Conservation (phyloP, 2,329 filamentous ascomycete genomes). For the Aspergillaceae sp. region DNA sequence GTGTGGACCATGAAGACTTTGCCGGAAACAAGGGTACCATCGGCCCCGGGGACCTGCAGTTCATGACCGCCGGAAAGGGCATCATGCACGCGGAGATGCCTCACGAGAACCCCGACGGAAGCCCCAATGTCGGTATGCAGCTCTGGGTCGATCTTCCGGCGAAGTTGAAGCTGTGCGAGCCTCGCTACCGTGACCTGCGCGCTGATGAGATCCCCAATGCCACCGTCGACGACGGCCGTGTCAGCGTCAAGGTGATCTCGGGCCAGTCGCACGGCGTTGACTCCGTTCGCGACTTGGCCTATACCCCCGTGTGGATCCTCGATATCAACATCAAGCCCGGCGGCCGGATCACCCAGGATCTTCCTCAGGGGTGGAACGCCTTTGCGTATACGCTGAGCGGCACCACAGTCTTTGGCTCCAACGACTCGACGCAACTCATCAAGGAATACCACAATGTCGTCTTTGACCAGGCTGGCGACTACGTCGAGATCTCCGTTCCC, state of each 20-base stretch:
- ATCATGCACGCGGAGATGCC: slow-evolving; percentile 98
- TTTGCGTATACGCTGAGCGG: slow-evolving; percentile 84
- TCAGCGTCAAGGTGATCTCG: slow-evolving; percentile 81
- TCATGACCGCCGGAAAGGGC: slow-evolving; percentile 90
- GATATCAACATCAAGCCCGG: slow-evolving; percentile 76
- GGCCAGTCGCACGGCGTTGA: slow-evolving; percentile 78
- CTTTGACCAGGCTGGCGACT: slow-evolving; percentile 71
- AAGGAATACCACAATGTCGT: slow-evolving; percentile 77
- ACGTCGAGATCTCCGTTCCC: slow-evolving; percentile 61
- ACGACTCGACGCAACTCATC: slow-evolving; percentile 18
- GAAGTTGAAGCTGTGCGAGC: slow-evolving; percentile 77
- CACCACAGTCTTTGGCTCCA: slow-evolving; percentile 53
- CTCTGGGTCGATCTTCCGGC: slow-evolving; percentile 89
- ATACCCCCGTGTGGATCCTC: slow-evolving; percentile 94
- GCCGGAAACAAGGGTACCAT: slow-evolving; percentile 78
- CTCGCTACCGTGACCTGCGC: slow-evolving; percentile 78
- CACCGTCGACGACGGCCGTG: slow-evolving; percentile 62
- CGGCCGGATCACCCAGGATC: slow-evolving; percentile 62
- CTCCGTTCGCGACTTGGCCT: slow-evolving; percentile 79
- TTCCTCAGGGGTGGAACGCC: slow-evolving; percentile 78
- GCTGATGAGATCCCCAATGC: slow-evolving; percentile 69
- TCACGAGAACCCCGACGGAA: slow-evolving; percentile 64
- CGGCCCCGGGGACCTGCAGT: slow-evolving; percentile 80
- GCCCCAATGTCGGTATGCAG: slow-evolving; percentile 77
- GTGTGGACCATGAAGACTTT: slow-evolving; percentile 87